Evolutionary conservation across 1,139 yeast species (phyloP).

Genomic region (Protomyces macrosporus): DNA sequence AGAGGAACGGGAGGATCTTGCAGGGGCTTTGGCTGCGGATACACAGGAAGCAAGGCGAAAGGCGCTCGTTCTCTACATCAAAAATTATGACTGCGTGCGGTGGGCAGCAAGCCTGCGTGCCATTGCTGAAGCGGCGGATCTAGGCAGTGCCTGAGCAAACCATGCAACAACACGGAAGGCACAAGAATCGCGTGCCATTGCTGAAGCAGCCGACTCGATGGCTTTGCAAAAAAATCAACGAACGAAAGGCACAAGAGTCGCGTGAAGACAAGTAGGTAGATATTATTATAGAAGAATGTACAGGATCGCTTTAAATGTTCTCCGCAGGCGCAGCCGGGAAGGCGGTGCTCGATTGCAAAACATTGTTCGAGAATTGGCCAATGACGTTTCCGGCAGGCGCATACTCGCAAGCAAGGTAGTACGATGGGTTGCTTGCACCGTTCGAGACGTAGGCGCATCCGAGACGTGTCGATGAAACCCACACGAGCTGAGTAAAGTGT

Average conservation of each 20-base stretch:
- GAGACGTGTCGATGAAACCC: slow-evolving; percentile 62
- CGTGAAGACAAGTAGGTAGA: background rate
- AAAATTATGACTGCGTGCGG: slow-evolving; percentile 5
- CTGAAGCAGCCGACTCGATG: too few species aligned
- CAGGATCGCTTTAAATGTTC: slow-evolving; percentile 2
- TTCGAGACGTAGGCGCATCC: slow-evolving; percentile 64
- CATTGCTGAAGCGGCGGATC: slow-evolving; percentile 3
- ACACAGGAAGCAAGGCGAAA: slow-evolving; percentile 6
- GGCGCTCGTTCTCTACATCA: slow-evolving; percentile 17
- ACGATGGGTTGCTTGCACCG: slow-evolving; percentile 37
- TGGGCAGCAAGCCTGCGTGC: slow-evolving; percentile 21
- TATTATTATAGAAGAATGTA: background rate
- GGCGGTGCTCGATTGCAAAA: slow-evolving; percentile 33
- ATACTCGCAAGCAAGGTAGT: slow-evolving; percentile 42
- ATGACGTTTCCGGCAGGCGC: slow-evolving; percentile 41
- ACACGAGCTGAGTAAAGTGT: slow-evolving; percentile 82
- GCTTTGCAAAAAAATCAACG: background rate
- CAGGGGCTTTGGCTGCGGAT: background rate
- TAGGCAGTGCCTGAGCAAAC: background rate
- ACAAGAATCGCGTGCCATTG: background rate
- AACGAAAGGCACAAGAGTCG: background rate
- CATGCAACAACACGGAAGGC: background rate
- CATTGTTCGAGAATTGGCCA: slow-evolving; percentile 46
- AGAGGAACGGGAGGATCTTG: slow-evolving; percentile 4
- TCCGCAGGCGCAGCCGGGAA: slow-evolving; percentile 10